phyloP scores from a whole-genome alignment of 768 basidiomycete species.

The Tricholomella constricta region DNA sequence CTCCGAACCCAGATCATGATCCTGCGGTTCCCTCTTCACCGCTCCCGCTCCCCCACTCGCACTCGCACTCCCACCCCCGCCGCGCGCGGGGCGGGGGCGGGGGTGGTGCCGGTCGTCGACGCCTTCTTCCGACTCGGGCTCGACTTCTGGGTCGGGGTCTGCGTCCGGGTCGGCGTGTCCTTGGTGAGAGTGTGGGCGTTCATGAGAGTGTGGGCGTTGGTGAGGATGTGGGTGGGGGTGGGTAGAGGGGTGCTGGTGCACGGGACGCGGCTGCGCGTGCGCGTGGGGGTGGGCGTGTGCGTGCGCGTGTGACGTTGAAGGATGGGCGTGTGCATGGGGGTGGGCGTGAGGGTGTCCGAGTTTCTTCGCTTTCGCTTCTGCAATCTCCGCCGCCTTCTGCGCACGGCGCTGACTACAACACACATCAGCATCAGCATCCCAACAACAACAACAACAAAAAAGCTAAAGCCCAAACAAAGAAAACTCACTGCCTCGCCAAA shows the following conservation, averaged over 20 bases:
- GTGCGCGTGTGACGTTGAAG: neutral
- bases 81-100: no score
- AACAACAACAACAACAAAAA: no score
- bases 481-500: slow-evolving; percentile 65
- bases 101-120: no score
- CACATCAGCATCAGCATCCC: slow-evolving; percentile 3
- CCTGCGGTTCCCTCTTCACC: neutral
- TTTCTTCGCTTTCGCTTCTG: slow-evolving; percentile 42
- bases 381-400: slow-evolving; percentile 56
- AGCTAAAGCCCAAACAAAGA: neutral
- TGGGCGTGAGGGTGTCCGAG: neutral
- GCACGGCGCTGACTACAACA: slow-evolving; percentile 52
- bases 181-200: no score
- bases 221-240: no score
- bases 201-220: no score
- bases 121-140: slow-evolving; percentile 34
- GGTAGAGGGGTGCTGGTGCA: no score
- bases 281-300: no score
- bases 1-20: neutral
- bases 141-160: slow-evolving; percentile 22
- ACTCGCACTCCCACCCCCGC: slow-evolving; percentile 21
- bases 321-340: neutral
- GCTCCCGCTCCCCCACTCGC: slow-evolving; percentile 19
- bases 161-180: no score
- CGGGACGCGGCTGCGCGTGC: no score